These are phyloP conservation scores for Aureobasidium sp. DNA, from an alignment of 2,329 filamentous ascomycete species.

Conservation along the genomic window DNA sequence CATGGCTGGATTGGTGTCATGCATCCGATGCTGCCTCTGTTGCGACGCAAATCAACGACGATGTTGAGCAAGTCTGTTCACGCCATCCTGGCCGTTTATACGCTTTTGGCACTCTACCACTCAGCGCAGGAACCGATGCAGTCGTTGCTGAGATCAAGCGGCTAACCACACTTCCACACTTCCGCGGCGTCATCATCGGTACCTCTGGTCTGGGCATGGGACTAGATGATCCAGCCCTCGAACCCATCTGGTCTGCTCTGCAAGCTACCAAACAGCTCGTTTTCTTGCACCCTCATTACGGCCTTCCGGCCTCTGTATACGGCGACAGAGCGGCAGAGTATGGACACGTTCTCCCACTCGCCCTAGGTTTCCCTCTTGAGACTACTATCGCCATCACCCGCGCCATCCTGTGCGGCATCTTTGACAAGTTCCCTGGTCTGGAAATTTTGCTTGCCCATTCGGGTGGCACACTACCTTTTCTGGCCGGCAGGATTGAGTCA, in stretches of 20 bases:
- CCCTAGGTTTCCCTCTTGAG: conserved; percentile 82
- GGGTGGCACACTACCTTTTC: conserved; percentile 78
- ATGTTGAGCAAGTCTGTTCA: conserved; percentile 64
- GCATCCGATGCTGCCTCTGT: conserved; percentile 54
- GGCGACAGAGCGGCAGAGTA: conserved; percentile 62
- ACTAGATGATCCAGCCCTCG: conserved; percentile 65
- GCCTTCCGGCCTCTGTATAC: conserved; percentile 70
- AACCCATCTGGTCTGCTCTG: conserved; percentile 63
- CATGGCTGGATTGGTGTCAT: conserved; percentile 80
- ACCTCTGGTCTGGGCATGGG: conserved; percentile 73
- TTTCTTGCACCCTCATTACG: conserved; percentile 90
- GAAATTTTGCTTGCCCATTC: conserved; percentile 77
- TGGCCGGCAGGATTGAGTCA: conserved; percentile 80
- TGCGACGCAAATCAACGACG: conserved; percentile 63
- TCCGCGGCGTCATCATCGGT: conserved; percentile 80
- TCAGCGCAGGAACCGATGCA: conserved; percentile 54
- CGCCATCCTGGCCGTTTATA: conserved; percentile 60
- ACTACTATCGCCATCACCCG: conserved; percentile 83
- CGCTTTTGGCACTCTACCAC: conserved; percentile 73
- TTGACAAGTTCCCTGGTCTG: conserved; percentile 62
- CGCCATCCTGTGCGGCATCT: conserved; percentile 81
- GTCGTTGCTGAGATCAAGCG: conserved; percentile 58
- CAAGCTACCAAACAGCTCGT: conserved; percentile 56
- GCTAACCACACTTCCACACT: conserved; percentile 53
- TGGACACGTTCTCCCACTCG: conserved; percentile 78